Conservation (phyloP, 805 yeast species). For the Kazachstania bromeliacearum region DNA sequence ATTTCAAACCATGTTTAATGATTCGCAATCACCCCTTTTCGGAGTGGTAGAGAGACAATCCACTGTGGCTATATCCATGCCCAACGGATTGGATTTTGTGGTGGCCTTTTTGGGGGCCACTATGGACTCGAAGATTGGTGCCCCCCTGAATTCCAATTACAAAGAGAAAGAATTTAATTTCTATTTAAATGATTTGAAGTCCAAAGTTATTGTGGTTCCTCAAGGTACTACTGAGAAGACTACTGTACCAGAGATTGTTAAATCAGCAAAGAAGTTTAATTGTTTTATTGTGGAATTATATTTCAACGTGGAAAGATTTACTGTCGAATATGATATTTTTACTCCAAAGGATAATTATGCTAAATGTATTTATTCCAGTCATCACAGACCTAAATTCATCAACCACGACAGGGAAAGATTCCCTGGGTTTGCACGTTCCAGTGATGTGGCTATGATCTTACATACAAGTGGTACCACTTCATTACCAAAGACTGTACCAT, state of each 20-base stretch:
- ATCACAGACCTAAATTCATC: slow-evolving; percentile 22
- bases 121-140: slow-evolving; percentile 48
- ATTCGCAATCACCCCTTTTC: slow-evolving; percentile 35
- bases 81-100: slow-evolving; percentile 51
- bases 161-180: slow-evolving; percentile 54
- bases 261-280: slow-evolving; percentile 40
- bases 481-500: slow-evolving; percentile 65
- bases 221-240: slow-evolving; percentile 32
- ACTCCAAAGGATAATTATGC: slow-evolving; percentile 23
- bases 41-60: slow-evolving; percentile 30
- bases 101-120: slow-evolving; percentile 49
- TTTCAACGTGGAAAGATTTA: slow-evolving; percentile 34
- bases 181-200: slow-evolving; percentile 50
- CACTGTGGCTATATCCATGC: slow-evolving; percentile 50
- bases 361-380: slow-evolving; percentile 19
- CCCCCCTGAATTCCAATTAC: slow-evolving; percentile 60
- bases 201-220: slow-evolving; percentile 51
- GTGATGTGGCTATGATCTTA: slow-evolving; percentile 53
- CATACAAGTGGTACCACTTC: slow-evolving; percentile 77
- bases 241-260: slow-evolving; percentile 34
- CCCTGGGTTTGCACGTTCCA: slow-evolving; percentile 37
- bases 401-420: slow-evolving; percentile 23
- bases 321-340: slow-evolving; percentile 35
- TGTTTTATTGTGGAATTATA: slow-evolving; percentile 45
- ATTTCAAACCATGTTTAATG: slow-evolving; percentile 39